Percentiles rank a stretch among this genome's conserved stretches.
Conservation (phyloP, 805 yeast genomes). For the Teunomyces lycoperdinae region DNA sequence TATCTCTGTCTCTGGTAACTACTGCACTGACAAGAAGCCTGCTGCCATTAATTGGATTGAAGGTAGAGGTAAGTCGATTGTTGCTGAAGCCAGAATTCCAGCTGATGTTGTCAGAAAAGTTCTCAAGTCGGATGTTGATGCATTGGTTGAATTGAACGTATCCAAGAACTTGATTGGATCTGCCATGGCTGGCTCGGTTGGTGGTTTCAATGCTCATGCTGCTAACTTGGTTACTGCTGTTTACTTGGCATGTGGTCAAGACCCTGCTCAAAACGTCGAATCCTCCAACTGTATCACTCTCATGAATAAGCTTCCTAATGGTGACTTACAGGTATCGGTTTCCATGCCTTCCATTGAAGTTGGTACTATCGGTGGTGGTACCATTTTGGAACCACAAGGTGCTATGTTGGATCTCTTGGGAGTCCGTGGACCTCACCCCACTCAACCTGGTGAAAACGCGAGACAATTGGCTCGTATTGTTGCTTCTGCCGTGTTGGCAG, state of each 20-base stretch:
- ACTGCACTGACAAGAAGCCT: constrained; percentile 96
- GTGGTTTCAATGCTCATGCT: constrained; percentile 98
- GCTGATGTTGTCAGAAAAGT: constrained; percentile 75
- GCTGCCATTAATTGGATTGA: constrained; percentile 99
- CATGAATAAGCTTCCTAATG: constrained; percentile 72
- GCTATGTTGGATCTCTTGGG: constrained; percentile 94
- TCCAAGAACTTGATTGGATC: constrained; percentile 91
- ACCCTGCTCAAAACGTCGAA: constrained; percentile 99
- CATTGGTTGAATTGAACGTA: constrained; percentile 85
- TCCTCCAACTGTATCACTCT: constrained; percentile 95
- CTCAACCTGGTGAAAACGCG: constrained; percentile 92
- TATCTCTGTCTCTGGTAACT: constrained; percentile 93
- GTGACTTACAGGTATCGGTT: constrained; percentile 88
- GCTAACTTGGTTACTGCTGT: constrained; percentile 95
- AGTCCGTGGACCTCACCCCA: constrained; percentile 92
- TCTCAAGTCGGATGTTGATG: constrained; percentile 87
- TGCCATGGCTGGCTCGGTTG: constrained; percentile 97
- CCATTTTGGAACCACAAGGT: constrained; percentile 94
- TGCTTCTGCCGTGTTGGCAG: constrained; percentile 94
- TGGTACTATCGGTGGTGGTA: constrained; percentile 99
- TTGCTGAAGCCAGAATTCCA: constrained; percentile 92
- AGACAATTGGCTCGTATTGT: constrained; percentile 88
- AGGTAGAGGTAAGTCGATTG: constrained; percentile 97
- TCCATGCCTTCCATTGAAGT: constrained; percentile 99
- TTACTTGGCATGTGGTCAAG: constrained; percentile 94